phyloP scores from a whole-genome alignment of 768 basidiomycete genomes.

The Russula brevipes region DNA sequence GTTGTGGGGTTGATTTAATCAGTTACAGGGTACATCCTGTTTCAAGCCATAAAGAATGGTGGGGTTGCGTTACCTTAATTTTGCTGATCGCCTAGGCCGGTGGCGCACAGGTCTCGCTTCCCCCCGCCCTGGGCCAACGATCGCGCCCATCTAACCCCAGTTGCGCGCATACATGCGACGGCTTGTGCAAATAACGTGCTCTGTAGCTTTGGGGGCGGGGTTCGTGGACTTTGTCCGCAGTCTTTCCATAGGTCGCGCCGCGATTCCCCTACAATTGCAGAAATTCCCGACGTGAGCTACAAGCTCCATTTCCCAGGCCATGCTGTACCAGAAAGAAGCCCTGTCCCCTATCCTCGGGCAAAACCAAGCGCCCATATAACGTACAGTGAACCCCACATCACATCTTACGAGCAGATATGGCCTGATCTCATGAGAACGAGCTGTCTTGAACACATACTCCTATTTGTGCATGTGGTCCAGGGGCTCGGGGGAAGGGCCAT shows the following conservation, averaged over 20 bases:
- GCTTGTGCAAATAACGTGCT: not conserved
- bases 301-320: not conserved
- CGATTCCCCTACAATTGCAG: no score
- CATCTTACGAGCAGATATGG: not conserved
- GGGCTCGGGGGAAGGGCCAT: not conserved
- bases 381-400: not conserved
- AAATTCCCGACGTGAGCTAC: not conserved
- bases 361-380: not conserved
- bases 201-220: not conserved
- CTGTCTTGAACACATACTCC: not conserved
- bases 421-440: not conserved
- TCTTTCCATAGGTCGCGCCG: no score
- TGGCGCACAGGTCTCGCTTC: not conserved
- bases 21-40: not conserved
- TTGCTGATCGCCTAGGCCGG: not conserved
- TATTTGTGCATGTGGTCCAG: not conserved
- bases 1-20: not conserved
- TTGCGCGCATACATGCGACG: not conserved
- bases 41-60: not conserved
- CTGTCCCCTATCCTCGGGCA: not conserved
- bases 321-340: not conserved
- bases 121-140: not conserved
- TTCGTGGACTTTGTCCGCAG: no score
- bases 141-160: slow-evolving; percentile 1
- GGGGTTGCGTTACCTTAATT: not conserved